phyloP scores from a whole-genome alignment of 768 basidiomycete species.

The Coprinopsis strossmayeri region DNA sequence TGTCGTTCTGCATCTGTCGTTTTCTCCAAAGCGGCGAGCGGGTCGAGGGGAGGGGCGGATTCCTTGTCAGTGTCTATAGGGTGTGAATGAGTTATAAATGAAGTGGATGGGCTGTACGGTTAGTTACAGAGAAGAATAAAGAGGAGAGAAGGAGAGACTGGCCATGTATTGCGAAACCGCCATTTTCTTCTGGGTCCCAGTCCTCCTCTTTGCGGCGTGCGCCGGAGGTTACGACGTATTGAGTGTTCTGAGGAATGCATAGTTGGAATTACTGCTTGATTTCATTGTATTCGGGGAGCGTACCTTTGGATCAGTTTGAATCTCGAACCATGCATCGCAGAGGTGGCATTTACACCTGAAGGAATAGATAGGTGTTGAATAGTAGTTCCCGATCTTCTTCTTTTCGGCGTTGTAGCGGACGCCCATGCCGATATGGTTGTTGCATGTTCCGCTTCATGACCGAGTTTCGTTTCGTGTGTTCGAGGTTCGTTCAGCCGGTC shows the following conservation, averaged over 20 bases:
- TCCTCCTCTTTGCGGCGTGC: conserved; percentile 95
- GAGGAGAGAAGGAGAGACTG: conserved; percentile 15
- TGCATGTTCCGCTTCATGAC: conserved; percentile 72
- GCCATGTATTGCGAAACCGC: conserved; percentile 88
- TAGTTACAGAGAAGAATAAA: not conserved
- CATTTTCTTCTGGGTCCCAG: conserved; percentile 96
- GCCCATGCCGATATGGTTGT: conserved; percentile 97
- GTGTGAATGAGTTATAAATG: too few relatives aligned
- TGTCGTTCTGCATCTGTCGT: conserved; percentile 70
- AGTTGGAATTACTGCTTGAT: not conserved
- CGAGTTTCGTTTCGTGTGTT: too few relatives aligned
- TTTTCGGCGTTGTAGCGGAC: conserved; percentile 99
- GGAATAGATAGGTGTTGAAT: conserved; percentile 88
- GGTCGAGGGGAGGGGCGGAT: conserved; percentile 63
- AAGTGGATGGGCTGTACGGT: too few relatives aligned
- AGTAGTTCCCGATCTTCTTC: conserved; percentile 93
- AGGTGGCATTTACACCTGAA: conserved; percentile 98
- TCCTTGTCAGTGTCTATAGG: conserved; percentile 55
- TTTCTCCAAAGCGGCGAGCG: conserved; percentile 87
- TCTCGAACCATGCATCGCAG: conserved; percentile 96
- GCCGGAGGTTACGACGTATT: conserved; percentile 88
- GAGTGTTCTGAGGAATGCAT: conserved; percentile 66
- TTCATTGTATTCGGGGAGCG: not conserved
- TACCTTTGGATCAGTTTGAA: conserved; percentile 95
- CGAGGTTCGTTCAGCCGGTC: too few relatives aligned